Evolutionary conservation across 805 yeast genomes (phyloP), one percentile per base, ranked within the genome.

Genomic region (Cyberlindnera mycetangii): DNA sequence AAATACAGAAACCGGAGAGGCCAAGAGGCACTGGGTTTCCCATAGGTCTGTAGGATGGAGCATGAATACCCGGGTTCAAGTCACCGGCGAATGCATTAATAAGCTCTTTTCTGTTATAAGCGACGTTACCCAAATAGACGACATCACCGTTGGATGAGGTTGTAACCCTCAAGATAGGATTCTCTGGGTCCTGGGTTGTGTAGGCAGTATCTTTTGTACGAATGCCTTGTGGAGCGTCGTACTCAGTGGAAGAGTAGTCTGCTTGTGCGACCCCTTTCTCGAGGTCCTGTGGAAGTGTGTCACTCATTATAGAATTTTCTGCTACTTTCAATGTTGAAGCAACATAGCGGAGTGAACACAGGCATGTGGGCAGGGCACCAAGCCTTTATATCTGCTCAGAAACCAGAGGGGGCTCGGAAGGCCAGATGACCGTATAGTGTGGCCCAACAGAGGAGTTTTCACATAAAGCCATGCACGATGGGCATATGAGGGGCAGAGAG

Each of bases 1-100:
- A 69, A 40, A 67, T 59, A 14, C 88, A 86, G 64, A 84, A 84
- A 20, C 84, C 86, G 22, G 81, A 76, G 47, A 85, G 67, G 14
- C 90, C 92, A 50, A 84, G 67, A 18, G 90, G 90, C 37, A 85
- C 85, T 20, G 92, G 90, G 56, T 84, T 84, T 46, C 83, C 90
- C 67, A 76, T 71, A 49, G 72, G 72, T 55, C 79, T 73, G 39
- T 63, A 58, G 6, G 81, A 72, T 45, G 68, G 62, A 17, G 70
- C 65, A 48, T 78, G 74, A 46, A 66, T 61, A 44, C 69, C 72
- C 14, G 74, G 72, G 56, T 71, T 69, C 50, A 76, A 59, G 22
- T 61, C 63, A 55, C 85, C 86, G 14, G 84, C 86, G 56, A 82
- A 81, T 2, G 87, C 89, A 27, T 69, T 68, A 51, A 78, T 61